phyloP scores from a whole-genome alignment of 164 flowering plant species.

The Nymphaea thermarum region DNA sequence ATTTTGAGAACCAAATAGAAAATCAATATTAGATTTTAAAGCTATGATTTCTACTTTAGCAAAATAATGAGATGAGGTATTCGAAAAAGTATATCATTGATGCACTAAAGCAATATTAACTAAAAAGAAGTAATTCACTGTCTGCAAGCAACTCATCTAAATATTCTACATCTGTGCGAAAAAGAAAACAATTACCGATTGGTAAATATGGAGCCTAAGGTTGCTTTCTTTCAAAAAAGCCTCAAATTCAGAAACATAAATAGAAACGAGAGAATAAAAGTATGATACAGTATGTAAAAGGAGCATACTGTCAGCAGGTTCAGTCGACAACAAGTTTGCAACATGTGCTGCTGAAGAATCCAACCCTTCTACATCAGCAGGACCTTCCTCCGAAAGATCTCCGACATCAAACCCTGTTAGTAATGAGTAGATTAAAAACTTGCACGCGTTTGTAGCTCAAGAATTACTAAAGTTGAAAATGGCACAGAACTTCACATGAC shows the following conservation, averaged over 20 bases:
- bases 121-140: not conserved
- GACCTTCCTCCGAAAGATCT: slow-evolving; percentile 81
- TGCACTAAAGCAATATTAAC: not conserved
- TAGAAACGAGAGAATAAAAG: no score
- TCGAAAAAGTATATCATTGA: no score
- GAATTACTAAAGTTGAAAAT: no score
- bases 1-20: not conserved
- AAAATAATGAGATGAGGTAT: no score
- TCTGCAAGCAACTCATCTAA: not conserved
- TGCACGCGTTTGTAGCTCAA: not conserved
- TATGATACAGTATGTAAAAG: not conserved
- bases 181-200: no score
- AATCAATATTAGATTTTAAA: slow-evolving; percentile 27
- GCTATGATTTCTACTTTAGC: no score
- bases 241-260: no score
- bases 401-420: slow-evolving; percentile 81
- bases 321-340: slow-evolving; percentile 88
- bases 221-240: no score
- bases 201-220: no score
- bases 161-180: no score
- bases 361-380: slow-evolving; percentile 84
- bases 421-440: not conserved
- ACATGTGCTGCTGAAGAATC: slow-evolving; percentile 96
- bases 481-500: not conserved
- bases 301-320: slow-evolving; percentile 76